Evolutionary conservation across 2,329 filamentous ascomycete species (phyloP).

Genomic region (Phialemoniopsis sp.): DNA sequence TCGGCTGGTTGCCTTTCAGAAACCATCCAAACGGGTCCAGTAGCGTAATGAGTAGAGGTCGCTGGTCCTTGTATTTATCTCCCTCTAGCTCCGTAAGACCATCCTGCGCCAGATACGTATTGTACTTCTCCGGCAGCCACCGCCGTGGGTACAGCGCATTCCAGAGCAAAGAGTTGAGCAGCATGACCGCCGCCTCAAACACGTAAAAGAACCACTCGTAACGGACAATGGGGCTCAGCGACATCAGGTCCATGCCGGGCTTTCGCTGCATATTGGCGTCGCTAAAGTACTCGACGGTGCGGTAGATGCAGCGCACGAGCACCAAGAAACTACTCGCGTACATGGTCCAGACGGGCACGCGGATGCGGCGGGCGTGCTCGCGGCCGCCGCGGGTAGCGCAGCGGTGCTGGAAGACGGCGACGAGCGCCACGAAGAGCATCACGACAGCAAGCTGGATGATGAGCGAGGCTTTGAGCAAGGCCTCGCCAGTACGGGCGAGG

Average conservation of each 20-base stretch:
- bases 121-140: conserved; percentile 27
- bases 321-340: conserved; percentile 41
- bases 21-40: conserved; percentile 16
- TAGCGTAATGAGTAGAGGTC: conserved; percentile 11
- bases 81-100: conserved; percentile 26
- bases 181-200: conserved; percentile 35
- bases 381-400: no score
- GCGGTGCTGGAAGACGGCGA: conserved; percentile 37
- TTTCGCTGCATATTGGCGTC: conserved; percentile 25
- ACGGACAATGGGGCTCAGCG: conserved; percentile 26
- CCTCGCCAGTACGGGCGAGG: conserved; percentile 25
- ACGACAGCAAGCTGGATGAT: conserved; percentile 43
- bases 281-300: conserved; percentile 41
- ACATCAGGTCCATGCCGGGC: conserved; percentile 13
- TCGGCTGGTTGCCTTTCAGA: no score
- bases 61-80: conserved; percentile 21
- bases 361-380: conserved; percentile 10
- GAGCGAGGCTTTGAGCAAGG: conserved; percentile 34
- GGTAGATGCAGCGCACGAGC: conserved; percentile 40
- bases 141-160: conserved; percentile 31
- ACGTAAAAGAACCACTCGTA: conserved; percentile 42
- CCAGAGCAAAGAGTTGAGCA: conserved; percentile 29
- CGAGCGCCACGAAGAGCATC: conserved; percentile 34
- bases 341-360: conserved; percentile 26
- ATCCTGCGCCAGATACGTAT: conserved; percentile 30